These are phyloP conservation scores for Rhododendron mucronatum DNA, from an alignment of 148 eudicot genomes.

Conservation along the genomic window DNA sequence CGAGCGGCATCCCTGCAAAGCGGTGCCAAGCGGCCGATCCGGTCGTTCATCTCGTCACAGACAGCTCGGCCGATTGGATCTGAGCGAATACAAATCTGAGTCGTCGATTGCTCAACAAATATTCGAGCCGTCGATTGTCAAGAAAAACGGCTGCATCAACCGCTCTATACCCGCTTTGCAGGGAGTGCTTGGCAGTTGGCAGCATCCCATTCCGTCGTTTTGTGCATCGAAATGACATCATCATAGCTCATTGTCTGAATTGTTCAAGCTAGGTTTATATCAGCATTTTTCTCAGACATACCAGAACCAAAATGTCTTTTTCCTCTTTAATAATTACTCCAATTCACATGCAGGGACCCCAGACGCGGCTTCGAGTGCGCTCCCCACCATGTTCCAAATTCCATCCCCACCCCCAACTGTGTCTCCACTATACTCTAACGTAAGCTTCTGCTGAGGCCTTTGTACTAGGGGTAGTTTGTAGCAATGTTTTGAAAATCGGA, in stretches of 20 bases:
- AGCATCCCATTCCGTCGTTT: neutral
- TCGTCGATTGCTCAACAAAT: no score
- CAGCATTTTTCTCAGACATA: neutral
- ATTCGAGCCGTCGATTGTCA: no score
- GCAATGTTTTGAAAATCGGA: neutral
- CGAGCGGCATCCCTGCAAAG: no score
- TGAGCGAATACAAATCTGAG: no score
- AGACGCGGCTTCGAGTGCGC: slow-evolving; percentile 8
- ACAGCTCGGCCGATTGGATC: no score
- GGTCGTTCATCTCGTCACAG: no score
- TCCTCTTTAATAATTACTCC: neutral
- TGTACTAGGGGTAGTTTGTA: no score
- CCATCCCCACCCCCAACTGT: neutral
- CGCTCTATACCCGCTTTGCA: no score
- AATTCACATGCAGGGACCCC: neutral
- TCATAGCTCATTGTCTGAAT: neutral
- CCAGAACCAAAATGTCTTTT: neutral
- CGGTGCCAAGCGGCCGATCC: no score
- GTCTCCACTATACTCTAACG: neutral
- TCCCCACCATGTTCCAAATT: neutral
- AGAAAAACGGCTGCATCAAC: no score
- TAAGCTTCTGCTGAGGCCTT: neutral
- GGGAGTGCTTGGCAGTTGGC: no score
- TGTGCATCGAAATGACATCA: neutral
- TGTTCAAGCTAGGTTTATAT: neutral